Evolutionary conservation across 1,284 basidiomycete genomes (phyloP), one percentile per base, ranked within the genome.

Genomic region (Anthracocystis panici-leucophaei): DNA sequence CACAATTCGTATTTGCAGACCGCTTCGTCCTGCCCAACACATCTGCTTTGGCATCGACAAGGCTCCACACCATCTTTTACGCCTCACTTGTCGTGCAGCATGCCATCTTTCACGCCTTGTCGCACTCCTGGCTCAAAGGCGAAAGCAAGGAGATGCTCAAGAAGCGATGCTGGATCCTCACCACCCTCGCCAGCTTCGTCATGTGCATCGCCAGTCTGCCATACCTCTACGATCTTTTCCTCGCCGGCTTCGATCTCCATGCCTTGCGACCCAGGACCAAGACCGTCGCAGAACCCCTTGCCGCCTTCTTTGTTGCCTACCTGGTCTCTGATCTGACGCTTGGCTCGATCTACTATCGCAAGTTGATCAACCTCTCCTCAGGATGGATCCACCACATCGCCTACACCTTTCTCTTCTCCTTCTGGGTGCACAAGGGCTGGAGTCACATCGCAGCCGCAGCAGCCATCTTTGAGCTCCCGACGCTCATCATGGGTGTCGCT

Each of bases 121-220:
- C 80, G 12, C 53, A 67, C 35, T 73, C 78, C 9, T 53, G 77
- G 48, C 79, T 74, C 59, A 55, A 48, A 12, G 82, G 79, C 49
- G 65, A 69, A 18, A 65, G 45, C 57, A 67, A 74, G 20, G 77
- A 79, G 9, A 71, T 78, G 66, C 73, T 75, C 65, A 83, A 81
- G 60, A 79, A 81, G 51, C 78, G 82, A 21, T 80, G 78, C 40
- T 85, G 83, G 83, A 84, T 85, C 59, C 75, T 85, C 55, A 85
- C 83, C 23, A 85, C 81, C 29, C 41, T 85, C 14, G 68, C 77
- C 58, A 82, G 74, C 42, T 64, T 79, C 42, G 78, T 81, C 44
- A 79, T 82, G 71, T 81, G 79, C 21, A 18, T 70, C 6, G 75
- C 74, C 40, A 80, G 80, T 25, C 46, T 82, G 29, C 83, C 82